Evolutionary conservation across 441 rosid genomes (phyloP).

Genomic region (Gossypium laxum): DNA sequence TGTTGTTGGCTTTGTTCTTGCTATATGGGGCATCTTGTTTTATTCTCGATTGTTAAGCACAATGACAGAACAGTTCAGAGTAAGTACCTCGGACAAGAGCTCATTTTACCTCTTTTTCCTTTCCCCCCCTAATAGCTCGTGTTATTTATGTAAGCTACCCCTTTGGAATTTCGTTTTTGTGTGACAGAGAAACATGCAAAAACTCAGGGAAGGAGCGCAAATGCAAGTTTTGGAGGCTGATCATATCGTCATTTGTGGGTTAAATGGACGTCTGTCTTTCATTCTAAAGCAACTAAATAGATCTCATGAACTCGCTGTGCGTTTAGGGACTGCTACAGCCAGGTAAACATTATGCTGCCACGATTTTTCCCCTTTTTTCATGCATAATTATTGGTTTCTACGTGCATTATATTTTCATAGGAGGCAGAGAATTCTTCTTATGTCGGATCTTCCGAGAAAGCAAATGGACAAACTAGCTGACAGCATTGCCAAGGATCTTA

Average conservation of each 20-base stretch:
- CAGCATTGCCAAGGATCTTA: constrained; percentile 58
- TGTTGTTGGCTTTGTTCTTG: constrained; percentile 70
- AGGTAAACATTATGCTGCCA: constrained; percentile 40
- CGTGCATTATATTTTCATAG: constrained; percentile 28
- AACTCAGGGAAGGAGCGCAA: constrained; percentile 89
- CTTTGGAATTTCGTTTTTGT: not conserved
- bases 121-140: not conserved
- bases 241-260: constrained; percentile 86
- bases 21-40: constrained; percentile 89
- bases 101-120: not conserved
- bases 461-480: constrained; percentile 84
- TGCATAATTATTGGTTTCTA: constrained; percentile 14
- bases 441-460: constrained; percentile 92
- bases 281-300: constrained; percentile 78
- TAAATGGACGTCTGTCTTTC: constrained; percentile 63
- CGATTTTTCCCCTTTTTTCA: not conserved
- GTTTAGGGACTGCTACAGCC: constrained; percentile 84
- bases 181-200: constrained; percentile 77
- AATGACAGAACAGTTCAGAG: constrained; percentile 94
- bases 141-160: not conserved
- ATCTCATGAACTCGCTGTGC: constrained; percentile 81
- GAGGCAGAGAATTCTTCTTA: constrained; percentile 87
- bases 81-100: constrained; percentile 22
- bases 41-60: constrained; percentile 89
- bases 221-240: constrained; percentile 82